Percentiles rank a stretch among this genome's conserved stretches.
Evolutionary conservation across 2,329 filamentous ascomycete species (phyloP).

Genomic region (Ophiosphaerella korrae): DNA sequence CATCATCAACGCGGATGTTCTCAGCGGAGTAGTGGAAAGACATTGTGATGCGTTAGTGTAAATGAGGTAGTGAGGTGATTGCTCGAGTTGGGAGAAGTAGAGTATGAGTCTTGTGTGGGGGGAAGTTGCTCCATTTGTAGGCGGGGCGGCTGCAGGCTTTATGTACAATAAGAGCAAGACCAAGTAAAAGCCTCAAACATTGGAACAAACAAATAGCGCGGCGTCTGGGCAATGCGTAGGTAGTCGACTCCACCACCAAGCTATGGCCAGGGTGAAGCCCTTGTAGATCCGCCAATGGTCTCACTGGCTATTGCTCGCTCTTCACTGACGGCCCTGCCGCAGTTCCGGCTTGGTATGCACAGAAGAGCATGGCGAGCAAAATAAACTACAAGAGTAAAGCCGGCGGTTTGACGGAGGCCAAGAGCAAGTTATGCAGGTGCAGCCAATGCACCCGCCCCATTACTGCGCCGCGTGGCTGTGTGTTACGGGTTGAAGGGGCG

Average conservation of each 20-base stretch:
- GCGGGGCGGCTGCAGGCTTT: conserved; percentile 10
- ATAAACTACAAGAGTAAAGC: neutral
- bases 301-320: neutral
- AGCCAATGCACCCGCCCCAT: conserved; percentile 16
- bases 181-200: neutral
- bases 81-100: neutral
- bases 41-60: conserved; percentile 18
- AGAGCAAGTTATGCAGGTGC: conserved; percentile 6
- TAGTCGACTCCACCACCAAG: neutral
- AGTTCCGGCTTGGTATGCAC: conserved; percentile 16
- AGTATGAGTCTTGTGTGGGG: neutral
- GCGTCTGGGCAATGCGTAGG: neutral
- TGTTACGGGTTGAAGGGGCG: conserved; percentile 18
- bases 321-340: conserved; percentile 6
- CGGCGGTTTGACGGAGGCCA: conserved; percentile 7
- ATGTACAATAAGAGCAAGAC: conserved; percentile 1
- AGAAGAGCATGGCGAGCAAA: neutral
- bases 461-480: conserved; percentile 26
- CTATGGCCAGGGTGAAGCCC: neutral
- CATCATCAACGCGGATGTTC: conserved; percentile 57
- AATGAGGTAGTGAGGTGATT: neutral
- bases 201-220: neutral
- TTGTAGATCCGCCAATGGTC: neutral
- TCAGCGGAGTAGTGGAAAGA: conserved; percentile 57
- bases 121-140: neutral